Percentiles rank a stretch among this genome's conserved stretches.
Conservation (phyloP, 2,329 filamentous ascomycete genomes). For the Rutstroemia sp. region DNA sequence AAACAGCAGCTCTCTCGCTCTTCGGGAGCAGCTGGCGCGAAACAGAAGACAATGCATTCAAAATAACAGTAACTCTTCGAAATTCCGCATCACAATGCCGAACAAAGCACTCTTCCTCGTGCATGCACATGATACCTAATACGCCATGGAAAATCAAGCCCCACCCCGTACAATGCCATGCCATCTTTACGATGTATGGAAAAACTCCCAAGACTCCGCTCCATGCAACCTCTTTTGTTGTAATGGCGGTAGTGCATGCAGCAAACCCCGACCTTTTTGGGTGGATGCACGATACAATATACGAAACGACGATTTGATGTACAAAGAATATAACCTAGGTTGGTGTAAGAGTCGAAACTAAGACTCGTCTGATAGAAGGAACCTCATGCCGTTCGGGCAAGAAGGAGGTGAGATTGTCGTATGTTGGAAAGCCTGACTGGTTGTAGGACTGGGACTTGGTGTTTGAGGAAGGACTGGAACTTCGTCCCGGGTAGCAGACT, state of each 20-base stretch:
- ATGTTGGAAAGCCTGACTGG: slow-evolving; percentile 9
- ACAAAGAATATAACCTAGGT: not conserved
- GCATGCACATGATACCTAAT: not conserved
- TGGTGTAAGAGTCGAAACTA: not conserved
- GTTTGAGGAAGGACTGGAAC: slow-evolving; percentile 7
- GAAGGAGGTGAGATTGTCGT: slow-evolving; percentile 38
- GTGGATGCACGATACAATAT: not conserved
- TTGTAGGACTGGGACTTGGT: slow-evolving; percentile 1
- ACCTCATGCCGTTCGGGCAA: slow-evolving; percentile 35
- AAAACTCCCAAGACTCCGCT: slow-evolving; percentile 5
- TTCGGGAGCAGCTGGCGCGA: no score
- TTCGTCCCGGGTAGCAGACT: not conserved
- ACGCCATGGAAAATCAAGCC: not conserved
- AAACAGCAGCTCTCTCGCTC: no score
- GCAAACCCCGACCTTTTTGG: no score
- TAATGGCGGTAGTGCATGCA: not conserved
- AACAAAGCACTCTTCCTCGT: no score
- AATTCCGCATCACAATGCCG: no score
- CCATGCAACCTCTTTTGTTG: not conserved
- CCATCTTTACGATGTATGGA: slow-evolving; percentile 1
- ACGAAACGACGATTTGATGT: not conserved
- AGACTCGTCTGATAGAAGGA: slow-evolving; percentile 27
- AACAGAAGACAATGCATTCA: no score
- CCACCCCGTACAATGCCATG: not conserved
- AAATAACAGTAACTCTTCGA: no score